These are phyloP conservation scores for Metschnikowia koreensis DNA, from an alignment of 805 yeast genomes.

Conservation along the genomic window DNA sequence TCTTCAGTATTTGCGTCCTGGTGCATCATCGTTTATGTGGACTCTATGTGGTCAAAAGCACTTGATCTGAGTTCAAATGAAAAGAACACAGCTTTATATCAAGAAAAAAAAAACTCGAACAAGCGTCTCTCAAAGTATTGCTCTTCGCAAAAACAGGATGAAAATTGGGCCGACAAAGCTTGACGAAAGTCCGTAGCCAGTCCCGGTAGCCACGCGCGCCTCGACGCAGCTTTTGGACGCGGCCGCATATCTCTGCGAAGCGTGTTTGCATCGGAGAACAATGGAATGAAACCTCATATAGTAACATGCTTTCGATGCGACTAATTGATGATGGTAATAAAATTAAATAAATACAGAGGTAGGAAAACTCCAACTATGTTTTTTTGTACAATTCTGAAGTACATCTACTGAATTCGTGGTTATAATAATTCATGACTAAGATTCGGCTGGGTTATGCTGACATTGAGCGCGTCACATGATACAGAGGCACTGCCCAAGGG, in stretches of 20 bases:
- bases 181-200: not conserved
- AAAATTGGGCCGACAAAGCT: not conserved
- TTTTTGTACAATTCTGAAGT: too few relatives aligned
- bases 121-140: not conserved
- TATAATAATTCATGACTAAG: not conserved
- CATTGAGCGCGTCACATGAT: not conserved
- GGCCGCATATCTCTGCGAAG: not conserved
- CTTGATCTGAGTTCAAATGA: not conserved
- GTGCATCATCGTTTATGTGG: not conserved
- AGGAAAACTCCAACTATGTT: too few relatives aligned
- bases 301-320: not conserved
- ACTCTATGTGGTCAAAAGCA: not conserved
- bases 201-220: slow-evolving; percentile 3
- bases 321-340: not conserved
- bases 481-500: not conserved
- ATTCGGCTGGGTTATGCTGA: not conserved
- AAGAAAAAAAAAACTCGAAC: not conserved
- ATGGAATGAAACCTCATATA: not conserved
- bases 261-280: not conserved
- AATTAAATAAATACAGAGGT: too few relatives aligned
- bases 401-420: too few relatives aligned
- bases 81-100: not conserved
- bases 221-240: not conserved
- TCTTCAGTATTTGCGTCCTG: slow-evolving; percentile 5
- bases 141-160: not conserved